phyloP scores from a whole-genome alignment of 441 rosid species.

The Brassica hybrid region DNA sequence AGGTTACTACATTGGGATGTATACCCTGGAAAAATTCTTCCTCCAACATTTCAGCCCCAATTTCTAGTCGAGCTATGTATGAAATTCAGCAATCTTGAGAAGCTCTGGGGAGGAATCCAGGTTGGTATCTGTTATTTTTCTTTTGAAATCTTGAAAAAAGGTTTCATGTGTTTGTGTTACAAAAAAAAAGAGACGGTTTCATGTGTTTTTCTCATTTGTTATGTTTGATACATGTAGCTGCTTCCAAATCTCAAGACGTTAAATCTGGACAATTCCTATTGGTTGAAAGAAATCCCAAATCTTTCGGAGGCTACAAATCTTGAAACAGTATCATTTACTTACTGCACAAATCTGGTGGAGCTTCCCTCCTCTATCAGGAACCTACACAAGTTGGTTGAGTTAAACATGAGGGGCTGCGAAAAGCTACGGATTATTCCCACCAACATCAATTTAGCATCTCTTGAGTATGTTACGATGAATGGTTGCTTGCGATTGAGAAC shows the following conservation, averaged over 20 bases:
- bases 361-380: background rate
- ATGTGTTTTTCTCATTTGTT: background rate
- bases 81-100: background rate
- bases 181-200: too few species aligned
- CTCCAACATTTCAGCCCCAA: too few species aligned
- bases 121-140: background rate
- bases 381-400: background rate
- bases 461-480: background rate
- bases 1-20: too few species aligned
- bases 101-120: too few species aligned
- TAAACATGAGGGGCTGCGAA: background rate
- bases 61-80: too few species aligned
- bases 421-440: background rate
- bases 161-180: too few species aligned
- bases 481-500: background rate
- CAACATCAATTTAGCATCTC: background rate
- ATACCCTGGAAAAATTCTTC: too few species aligned
- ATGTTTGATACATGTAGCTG: background rate
- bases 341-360: background rate
- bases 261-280: conserved; percentile 6
- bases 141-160: background rate
- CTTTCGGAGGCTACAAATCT: conserved; percentile 2
- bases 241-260: conserved; percentile 31
- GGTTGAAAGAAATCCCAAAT: conserved; percentile 12
- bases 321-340: background rate